Conservation (phyloP, 2,329 filamentous ascomycete species). For the Metarhizium sp. region DNA sequence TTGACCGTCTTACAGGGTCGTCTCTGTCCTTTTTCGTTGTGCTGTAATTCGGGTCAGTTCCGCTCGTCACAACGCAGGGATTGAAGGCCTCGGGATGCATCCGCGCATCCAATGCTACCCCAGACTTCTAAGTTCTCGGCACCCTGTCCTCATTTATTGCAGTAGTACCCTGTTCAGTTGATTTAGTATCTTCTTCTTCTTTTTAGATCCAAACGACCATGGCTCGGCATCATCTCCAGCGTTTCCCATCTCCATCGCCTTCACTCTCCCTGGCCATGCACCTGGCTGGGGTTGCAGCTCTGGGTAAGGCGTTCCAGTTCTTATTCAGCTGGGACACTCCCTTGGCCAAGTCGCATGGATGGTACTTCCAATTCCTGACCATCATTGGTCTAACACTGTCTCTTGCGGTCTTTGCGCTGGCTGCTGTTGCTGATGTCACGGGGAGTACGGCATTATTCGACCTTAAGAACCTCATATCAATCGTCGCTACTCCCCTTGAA, state of each 20-base stretch:
- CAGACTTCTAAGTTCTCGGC: background rate
- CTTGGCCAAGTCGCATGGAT: conserved; percentile 52
- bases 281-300: conserved; percentile 40
- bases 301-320: conserved; percentile 43
- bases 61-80: background rate
- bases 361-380: conserved; percentile 64
- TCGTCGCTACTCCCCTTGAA: conserved; percentile 60
- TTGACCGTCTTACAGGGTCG: too few species aligned
- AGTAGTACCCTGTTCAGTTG: too few species aligned
- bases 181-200: background rate
- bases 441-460: conserved; percentile 48
- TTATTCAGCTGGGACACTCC: conserved; percentile 38
- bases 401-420: conserved; percentile 50
- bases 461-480: conserved; percentile 57
- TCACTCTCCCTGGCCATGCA: conserved; percentile 56
- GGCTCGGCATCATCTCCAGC: conserved; percentile 52
- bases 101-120: background rate
- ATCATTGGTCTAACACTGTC: conserved; percentile 60
- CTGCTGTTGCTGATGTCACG: conserved; percentile 55
- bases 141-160: background rate
- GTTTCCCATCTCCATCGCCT: conserved; percentile 55
- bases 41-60: background rate
- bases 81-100: background rate
- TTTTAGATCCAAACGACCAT: conserved; percentile 17
- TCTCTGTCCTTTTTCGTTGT: too few species aligned